Conservation (phyloP, 2,329 filamentous ascomycete genomes). For the Sporothrix protearum region DNA sequence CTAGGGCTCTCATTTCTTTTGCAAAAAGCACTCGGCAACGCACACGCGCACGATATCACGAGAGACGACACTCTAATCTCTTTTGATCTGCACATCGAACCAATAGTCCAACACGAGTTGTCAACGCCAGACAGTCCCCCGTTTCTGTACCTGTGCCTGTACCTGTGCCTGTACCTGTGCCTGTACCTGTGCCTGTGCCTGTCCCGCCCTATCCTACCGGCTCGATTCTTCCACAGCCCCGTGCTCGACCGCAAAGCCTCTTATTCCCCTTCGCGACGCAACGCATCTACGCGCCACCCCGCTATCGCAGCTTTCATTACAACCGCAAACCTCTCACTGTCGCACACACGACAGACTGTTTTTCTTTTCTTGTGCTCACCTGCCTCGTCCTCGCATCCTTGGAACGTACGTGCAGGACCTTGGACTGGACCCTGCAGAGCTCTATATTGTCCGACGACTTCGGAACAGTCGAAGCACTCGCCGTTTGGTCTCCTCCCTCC, state of each 20-base stretch:
- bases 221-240: conserved; percentile 2
- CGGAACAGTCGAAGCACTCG: not conserved
- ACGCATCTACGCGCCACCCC: not conserved
- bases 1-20: not conserved
- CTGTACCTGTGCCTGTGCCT: not conserved
- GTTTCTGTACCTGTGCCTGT: not conserved
- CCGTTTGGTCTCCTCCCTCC: no score
- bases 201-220: not conserved
- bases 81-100: not conserved
- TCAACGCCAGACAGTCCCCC: not conserved
- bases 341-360: not conserved
- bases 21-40: not conserved
- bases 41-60: not conserved
- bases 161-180: not conserved
- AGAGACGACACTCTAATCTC: not conserved
- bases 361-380: not conserved
- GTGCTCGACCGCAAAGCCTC: not conserved
- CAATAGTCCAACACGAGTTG: not conserved
- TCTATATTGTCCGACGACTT: not conserved
- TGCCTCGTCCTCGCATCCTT: not conserved
- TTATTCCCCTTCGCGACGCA: not conserved
- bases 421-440: not conserved
- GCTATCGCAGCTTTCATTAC: not conserved
- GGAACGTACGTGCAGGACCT: not conserved
- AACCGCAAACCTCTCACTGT: not conserved